These are phyloP conservation scores for Hortaea werneckii DNA, from an alignment of 2,329 filamentous ascomycete species.

Conservation along the genomic window DNA sequence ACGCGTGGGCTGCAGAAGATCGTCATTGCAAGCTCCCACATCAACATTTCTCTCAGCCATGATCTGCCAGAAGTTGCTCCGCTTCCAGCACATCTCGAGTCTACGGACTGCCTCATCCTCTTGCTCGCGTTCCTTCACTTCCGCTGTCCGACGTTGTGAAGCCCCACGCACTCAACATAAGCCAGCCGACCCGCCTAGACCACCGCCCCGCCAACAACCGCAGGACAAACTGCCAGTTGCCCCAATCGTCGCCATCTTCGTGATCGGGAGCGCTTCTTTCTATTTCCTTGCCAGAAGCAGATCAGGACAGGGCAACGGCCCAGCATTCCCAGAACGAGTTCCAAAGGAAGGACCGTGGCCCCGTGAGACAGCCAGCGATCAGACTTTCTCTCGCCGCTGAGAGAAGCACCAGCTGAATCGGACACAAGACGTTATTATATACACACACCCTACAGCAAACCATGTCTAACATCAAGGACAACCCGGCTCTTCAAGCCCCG, in stretches of 20 bases:
- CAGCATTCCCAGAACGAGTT: constrained; percentile 15
- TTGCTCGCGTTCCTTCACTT: background rate
- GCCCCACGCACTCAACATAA: constrained; percentile 6
- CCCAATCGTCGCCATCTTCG: constrained; percentile 39
- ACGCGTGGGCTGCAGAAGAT: background rate
- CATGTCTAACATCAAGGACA: constrained; percentile 18
- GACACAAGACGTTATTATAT: background rate
- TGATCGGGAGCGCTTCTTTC: constrained; percentile 35
- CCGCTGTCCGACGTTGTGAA: background rate
- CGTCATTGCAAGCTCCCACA: background rate
- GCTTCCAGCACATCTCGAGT: background rate
- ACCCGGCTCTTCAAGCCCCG: constrained; percentile 35
- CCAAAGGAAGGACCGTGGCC: constrained; percentile 22
- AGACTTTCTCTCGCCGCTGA: constrained; percentile 7
- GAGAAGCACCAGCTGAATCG: background rate
- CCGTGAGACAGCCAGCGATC: constrained; percentile 8
- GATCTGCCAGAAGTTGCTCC: background rate
- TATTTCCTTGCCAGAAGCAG: constrained; percentile 37
- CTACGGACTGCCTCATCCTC: background rate
- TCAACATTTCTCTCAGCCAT: background rate
- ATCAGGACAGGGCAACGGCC: constrained; percentile 26
- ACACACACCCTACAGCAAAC: constrained; percentile 21
- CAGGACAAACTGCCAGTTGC: constrained; percentile 31
- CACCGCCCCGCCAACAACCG: background rate
- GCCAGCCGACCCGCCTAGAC: background rate